Conservation (phyloP, 176 grass and related monocot genomes). For the Triticum turgidum region DNA sequence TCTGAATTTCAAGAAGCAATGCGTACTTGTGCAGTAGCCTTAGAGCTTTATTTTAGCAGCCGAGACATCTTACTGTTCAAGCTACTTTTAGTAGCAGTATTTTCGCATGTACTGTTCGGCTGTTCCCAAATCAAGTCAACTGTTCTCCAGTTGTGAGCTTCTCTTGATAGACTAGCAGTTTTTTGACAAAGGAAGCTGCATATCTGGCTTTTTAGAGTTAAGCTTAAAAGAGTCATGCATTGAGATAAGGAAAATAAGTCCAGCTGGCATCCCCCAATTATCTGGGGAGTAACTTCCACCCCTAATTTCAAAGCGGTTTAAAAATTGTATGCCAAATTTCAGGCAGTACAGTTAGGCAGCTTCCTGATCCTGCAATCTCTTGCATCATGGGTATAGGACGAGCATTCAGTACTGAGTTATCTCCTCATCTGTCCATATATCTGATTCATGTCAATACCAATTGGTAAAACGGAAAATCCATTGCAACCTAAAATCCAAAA, state of each 20-base stretch:
- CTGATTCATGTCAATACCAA: not conserved
- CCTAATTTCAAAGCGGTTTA: not conserved
- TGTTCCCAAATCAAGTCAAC: not conserved
- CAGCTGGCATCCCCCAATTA: not conserved
- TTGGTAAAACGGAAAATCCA: not conserved
- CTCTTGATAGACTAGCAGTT: not conserved
- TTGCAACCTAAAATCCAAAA: not conserved
- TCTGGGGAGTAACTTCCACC: not conserved
- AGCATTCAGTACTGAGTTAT: not conserved
- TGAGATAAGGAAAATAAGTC: not conserved
- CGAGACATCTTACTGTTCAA: not conserved
- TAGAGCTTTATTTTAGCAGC: not conserved
- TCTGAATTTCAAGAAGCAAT: not conserved
- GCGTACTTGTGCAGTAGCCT: not conserved
- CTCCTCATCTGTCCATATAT: not conserved
- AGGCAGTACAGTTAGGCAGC: not conserved
- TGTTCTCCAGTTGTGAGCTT: not conserved
- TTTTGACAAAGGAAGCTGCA: not conserved
- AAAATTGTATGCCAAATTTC: not conserved
- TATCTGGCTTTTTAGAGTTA: conserved; percentile 10
- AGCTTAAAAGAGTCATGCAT: conserved; percentile 7
- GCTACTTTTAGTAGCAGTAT: not conserved
- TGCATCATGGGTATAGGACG: not conserved
- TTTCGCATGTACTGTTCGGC: not conserved
- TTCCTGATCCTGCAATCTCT: not conserved